Evolutionary conservation across 352 stramenopile genomes (phyloP), one percentile per base, ranked within the genome.

Genomic region (Pythium dissimile): DNA sequence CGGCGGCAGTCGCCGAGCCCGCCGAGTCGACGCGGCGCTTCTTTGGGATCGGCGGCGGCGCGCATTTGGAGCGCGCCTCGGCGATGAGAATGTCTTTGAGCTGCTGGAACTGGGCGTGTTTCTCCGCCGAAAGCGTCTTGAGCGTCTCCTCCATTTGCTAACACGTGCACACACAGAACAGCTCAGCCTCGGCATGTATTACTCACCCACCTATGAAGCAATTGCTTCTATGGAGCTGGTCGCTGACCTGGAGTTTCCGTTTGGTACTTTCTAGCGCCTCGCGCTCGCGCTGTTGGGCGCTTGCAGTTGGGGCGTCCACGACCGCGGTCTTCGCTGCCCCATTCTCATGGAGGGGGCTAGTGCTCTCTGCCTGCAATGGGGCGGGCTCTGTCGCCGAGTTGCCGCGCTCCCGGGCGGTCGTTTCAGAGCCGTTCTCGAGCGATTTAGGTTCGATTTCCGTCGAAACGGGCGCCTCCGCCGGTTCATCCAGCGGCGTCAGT

Each of bases 1-100:
- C n/a, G n/a, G n/a, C n/a, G n/a, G n/a, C n/a, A n/a, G n/a, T 34
- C 11, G 27, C 30, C 18, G 49, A 59, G 1, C 49, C 50, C 20
- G 55, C 7, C 48, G 58, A 59, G 49, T 65, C 58, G 28, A 65
- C 42, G 27, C 58, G 58, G 2, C 58, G 48, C 30, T 65, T 65
- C 50, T 65, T 65, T n/a, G 50, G 41, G n/a, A 54, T 41, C 15
- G 61, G 57, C 8, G 42, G 30, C 20, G 53, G 39, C 31, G 32
- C 16, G 30, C 52, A 51, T 64, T 89, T 88, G 20, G 73, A 78
- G 13, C 64, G 67, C 20, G 81, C 77, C 62, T 91, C 81, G 26
- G 79, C 64, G 31, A 89, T 72, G 47, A 91, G 64, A 41, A 91
- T 79, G 28, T 83, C 75, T 49, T 91, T 91, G 0, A 91, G 70